phyloP scores from a whole-genome alignment of 495 filamentous ascomycete genomes.

The Annulohypoxylon stygium region DNA sequence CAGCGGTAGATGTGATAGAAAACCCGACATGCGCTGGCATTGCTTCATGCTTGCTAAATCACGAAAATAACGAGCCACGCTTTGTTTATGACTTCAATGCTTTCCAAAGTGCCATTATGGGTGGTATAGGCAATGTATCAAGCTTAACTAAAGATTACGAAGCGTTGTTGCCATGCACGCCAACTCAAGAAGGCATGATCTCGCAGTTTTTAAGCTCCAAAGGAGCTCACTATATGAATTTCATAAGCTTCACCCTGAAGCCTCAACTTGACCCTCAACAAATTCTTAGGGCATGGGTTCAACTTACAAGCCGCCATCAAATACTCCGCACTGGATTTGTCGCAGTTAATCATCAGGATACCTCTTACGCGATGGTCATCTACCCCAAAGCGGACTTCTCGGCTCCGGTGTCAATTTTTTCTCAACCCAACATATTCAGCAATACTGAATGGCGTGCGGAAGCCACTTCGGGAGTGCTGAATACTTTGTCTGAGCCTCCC shows the following conservation, averaged over 20 bases:
- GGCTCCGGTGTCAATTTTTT: conserved; percentile 27
- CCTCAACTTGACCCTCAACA: conserved; percentile 15
- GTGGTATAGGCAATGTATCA: conserved; percentile 38
- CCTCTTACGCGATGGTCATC: conserved; percentile 76
- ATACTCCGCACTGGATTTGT: conserved; percentile 81
- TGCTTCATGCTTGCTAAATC: conserved; percentile 47
- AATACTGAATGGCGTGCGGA: conserved; percentile 50
- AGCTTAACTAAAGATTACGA: conserved; percentile 50
- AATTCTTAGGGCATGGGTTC: conserved; percentile 69
- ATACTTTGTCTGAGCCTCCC: conserved; percentile 34
- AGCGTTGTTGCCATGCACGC: conserved; percentile 71
- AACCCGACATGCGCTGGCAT: conserved; percentile 66
- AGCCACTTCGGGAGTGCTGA: conserved; percentile 24
- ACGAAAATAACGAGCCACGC: conserved; percentile 28
- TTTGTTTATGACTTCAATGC: conserved; percentile 60
- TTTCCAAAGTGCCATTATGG: conserved; percentile 51
- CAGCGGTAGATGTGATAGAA: conserved; percentile 77
- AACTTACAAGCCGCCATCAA: conserved; percentile 65
- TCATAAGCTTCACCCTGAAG: conserved; percentile 61
- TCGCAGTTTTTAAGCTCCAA: conserved; percentile 68
- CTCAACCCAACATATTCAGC: conserved; percentile 40
- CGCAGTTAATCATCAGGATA: conserved; percentile 67
- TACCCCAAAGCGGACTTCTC: conserved; percentile 52
- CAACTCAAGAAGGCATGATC: conserved; percentile 73
- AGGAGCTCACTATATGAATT: conserved; percentile 73